Conservation (phyloP, 441 rosid species). For the Erodium trifolium region DNA sequence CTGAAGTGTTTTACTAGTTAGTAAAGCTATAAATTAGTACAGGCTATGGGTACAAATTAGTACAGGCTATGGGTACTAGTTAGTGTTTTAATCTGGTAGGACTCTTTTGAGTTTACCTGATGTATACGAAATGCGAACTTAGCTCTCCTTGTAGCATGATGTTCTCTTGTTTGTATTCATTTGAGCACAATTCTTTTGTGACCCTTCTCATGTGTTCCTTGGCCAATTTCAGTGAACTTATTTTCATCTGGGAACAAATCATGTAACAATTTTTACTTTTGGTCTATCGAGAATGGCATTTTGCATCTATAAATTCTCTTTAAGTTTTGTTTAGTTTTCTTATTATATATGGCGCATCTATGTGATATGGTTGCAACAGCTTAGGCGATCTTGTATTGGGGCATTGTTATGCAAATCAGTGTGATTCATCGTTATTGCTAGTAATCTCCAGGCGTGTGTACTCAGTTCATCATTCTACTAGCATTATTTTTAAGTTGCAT, state of each 20-base stretch:
- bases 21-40: neutral
- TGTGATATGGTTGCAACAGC: no score
- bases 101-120: conserved; percentile 35
- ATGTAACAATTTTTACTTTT: no score
- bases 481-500: no score
- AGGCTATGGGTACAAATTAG: neutral
- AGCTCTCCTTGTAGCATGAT: conserved; percentile 49
- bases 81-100: neutral
- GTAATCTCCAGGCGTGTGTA: no score
- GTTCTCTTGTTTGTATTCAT: conserved; percentile 24
- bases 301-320: no score
- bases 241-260: conserved; percentile 36
- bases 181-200: conserved; percentile 31
- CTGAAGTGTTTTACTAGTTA: conserved; percentile 27
- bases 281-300: no score
- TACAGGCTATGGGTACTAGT: neutral
- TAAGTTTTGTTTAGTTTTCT: no score
- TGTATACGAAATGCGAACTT: conserved; percentile 54
- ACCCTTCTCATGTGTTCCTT: conserved; percentile 49
- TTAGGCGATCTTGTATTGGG: no score
- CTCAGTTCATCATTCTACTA: no score
- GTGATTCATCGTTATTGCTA: no score
- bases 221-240: conserved; percentile 43
- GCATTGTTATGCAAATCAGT: no score
- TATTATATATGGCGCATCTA: no score